phyloP scores from a whole-genome alignment of 495 filamentous ascomycete genomes.

The Amniculicola lignicola region DNA sequence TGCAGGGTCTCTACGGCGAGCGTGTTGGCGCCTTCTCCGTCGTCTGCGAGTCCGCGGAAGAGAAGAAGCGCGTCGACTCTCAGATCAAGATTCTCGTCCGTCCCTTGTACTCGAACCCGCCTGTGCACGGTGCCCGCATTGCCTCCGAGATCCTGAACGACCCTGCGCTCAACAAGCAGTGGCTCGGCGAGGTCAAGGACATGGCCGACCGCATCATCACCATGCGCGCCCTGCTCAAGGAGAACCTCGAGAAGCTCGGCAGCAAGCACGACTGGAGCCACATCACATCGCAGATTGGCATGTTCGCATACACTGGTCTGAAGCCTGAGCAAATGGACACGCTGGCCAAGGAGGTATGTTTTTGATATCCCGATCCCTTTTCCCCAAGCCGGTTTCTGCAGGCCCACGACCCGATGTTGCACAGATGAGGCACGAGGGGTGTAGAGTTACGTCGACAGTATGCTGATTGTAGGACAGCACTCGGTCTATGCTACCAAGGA shows the following conservation, averaged over 20 bases:
- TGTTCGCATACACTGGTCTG: slow-evolving; percentile 98
- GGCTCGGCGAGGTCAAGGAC: slow-evolving; percentile 93
- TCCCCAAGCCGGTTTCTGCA: background rate
- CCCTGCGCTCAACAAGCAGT: slow-evolving; percentile 80
- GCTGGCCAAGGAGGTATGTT: slow-evolving; percentile 76
- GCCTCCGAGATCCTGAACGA: slow-evolving; percentile 91
- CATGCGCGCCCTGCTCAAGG: slow-evolving; percentile 90
- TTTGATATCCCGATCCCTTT: no score
- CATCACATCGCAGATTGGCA: slow-evolving; percentile 97
- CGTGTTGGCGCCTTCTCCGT: slow-evolving; percentile 96
- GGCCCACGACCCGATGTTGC: background rate
- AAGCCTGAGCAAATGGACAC: slow-evolving; percentile 88
- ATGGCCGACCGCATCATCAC: slow-evolving; percentile 99
- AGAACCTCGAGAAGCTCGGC: slow-evolving; percentile 88
- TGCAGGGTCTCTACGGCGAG: slow-evolving; percentile 91
- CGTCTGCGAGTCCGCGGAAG: slow-evolving; percentile 75
- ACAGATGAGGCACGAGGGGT: background rate
- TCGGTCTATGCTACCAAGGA: slow-evolving; percentile 98
- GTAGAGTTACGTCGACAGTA: no score
- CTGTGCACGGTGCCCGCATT: slow-evolving; percentile 91
- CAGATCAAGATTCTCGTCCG: slow-evolving; percentile 98
- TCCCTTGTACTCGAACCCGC: slow-evolving; percentile 96
- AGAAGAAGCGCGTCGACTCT: slow-evolving; percentile 94
- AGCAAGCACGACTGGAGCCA: slow-evolving; percentile 97
- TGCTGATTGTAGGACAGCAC: slow-evolving; percentile 54